Evolutionary conservation across 495 filamentous ascomycete species (phyloP).

Genomic region (Evansstolkia leycettana): DNA sequence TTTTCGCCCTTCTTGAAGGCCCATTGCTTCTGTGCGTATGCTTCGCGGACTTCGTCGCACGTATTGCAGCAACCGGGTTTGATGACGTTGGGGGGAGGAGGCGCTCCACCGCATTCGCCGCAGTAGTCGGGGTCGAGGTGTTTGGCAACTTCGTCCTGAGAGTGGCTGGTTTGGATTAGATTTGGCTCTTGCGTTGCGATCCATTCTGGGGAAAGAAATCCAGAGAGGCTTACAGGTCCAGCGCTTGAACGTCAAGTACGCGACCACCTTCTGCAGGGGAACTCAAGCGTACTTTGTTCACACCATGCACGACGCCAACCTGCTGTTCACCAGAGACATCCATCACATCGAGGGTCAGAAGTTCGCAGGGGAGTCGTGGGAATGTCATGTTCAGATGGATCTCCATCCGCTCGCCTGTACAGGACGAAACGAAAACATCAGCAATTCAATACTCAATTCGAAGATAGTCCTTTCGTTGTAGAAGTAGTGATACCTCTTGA

Average conservation of each 20-base stretch:
- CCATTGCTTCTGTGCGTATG: slow-evolving; percentile 81
- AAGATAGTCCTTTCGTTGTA: not conserved
- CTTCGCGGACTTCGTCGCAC: slow-evolving; percentile 90
- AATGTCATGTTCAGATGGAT: slow-evolving; percentile 98
- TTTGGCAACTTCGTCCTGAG: slow-evolving; percentile 50
- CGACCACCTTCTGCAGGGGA: slow-evolving; percentile 59
- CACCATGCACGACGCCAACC: slow-evolving; percentile 80
- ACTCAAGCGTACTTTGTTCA: slow-evolving; percentile 75
- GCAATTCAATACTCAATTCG: slow-evolving; percentile 1
- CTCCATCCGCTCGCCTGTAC: slow-evolving; percentile 85
- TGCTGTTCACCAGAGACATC: slow-evolving; percentile 96
- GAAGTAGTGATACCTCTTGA: slow-evolving; percentile 54
- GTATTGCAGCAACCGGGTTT: slow-evolving; percentile 90
- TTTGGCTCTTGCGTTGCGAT: not conserved
- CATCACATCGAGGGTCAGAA: slow-evolving; percentile 96
- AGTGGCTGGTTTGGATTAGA: slow-evolving; percentile 34
- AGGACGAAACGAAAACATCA: slow-evolving; percentile 1
- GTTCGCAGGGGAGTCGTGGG: slow-evolving; percentile 85
- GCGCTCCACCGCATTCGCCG: slow-evolving; percentile 83
- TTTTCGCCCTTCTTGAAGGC: slow-evolving; percentile 84
- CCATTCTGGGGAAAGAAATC: not conserved
- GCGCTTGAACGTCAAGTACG: slow-evolving; percentile 60
- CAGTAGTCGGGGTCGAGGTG: slow-evolving; percentile 91
- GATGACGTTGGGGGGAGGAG: slow-evolving; percentile 49
- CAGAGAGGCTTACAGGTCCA: slow-evolving; percentile 52